A percentile compares a stretch with the other conserved stretches of the same genome.
These are phyloP conservation scores for Aurantiochytrium sp. DNA, from an alignment of 108 stramenopile species.

Conservation along the genomic window DNA sequence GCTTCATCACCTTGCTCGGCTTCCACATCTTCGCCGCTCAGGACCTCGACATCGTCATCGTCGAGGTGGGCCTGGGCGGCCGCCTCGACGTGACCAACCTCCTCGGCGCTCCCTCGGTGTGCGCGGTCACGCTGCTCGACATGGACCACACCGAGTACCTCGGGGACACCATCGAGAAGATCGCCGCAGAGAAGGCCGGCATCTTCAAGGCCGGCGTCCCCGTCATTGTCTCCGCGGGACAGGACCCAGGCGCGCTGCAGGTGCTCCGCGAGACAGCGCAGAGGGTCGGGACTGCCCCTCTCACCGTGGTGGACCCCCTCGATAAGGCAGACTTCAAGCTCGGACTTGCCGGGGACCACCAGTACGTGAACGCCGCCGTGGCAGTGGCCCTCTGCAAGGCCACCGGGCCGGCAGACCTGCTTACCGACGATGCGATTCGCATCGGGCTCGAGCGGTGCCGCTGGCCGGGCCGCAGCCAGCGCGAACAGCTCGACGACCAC, in stretches of 20 bases:
- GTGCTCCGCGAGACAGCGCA: neutral
- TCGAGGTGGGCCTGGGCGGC: slow-evolving; percentile 91
- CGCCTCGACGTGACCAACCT: slow-evolving; percentile 90
- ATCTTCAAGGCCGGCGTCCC: slow-evolving; percentile 61
- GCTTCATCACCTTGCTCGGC: slow-evolving; percentile 78
- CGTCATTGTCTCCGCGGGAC: slow-evolving; percentile 24
- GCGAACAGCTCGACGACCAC: neutral
- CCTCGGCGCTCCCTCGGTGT: slow-evolving; percentile 40
- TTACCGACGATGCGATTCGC: neutral
- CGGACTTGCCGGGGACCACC: slow-evolving; percentile 37
- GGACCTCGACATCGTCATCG: slow-evolving; percentile 69
- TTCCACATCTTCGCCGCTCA: slow-evolving; percentile 55
- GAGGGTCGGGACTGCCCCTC: neutral
- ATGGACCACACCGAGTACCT: slow-evolving; percentile 80
- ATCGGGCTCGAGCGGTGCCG: neutral
- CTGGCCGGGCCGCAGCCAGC: slow-evolving; percentile 22
- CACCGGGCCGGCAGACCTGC: neutral
- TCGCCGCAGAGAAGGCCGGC: slow-evolving; percentile 92
- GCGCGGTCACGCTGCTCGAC: slow-evolving; percentile 70
- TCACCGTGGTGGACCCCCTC: slow-evolving; percentile 30
- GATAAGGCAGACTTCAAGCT: neutral
- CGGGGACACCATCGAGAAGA: slow-evolving; percentile 72
- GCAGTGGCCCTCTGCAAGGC: neutral
- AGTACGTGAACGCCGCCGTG: slow-evolving; percentile 16
- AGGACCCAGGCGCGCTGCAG: slow-evolving; percentile 32